Conservation (phyloP, 306 rosid genomes). For the Castanea crenata region DNA sequence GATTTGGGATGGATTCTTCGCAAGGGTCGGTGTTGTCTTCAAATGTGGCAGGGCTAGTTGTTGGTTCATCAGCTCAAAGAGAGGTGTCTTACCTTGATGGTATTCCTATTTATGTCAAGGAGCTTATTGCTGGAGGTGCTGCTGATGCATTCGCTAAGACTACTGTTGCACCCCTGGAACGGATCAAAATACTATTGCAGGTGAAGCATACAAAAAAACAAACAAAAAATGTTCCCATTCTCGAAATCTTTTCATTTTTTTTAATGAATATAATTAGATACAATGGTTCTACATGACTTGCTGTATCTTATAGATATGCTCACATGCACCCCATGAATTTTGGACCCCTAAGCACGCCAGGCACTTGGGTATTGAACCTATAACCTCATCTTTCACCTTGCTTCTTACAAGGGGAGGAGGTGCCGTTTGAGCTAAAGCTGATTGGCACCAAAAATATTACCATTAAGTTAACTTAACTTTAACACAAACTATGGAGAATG, state of each 20-base stretch:
- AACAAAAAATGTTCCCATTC: neutral
- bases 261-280: neutral
- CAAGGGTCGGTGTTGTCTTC: conserved; percentile 60
- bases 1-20: conserved; percentile 61
- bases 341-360: no score
- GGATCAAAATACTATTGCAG: conserved; percentile 96
- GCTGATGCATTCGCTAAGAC: conserved; percentile 92
- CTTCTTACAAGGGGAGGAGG: no score
- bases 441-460: no score
- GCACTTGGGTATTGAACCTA: no score
- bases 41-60: conserved; percentile 70
- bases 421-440: no score
- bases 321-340: no score
- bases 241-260: neutral
- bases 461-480: no score
- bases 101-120: conserved; percentile 78
- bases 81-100: conserved; percentile 48
- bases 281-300: neutral
- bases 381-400: no score
- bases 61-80: conserved; percentile 57
- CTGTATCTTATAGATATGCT: neutral
- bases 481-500: no score
- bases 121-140: conserved; percentile 82
- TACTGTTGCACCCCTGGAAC: conserved; percentile 84
- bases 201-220: conserved; percentile 23